A percentile compares a stretch with the other conserved stretches of the same genome.
phyloP scores from a whole-genome alignment of 192 early-diverging fungal genomes.

The Dissophora globulifera region DNA sequence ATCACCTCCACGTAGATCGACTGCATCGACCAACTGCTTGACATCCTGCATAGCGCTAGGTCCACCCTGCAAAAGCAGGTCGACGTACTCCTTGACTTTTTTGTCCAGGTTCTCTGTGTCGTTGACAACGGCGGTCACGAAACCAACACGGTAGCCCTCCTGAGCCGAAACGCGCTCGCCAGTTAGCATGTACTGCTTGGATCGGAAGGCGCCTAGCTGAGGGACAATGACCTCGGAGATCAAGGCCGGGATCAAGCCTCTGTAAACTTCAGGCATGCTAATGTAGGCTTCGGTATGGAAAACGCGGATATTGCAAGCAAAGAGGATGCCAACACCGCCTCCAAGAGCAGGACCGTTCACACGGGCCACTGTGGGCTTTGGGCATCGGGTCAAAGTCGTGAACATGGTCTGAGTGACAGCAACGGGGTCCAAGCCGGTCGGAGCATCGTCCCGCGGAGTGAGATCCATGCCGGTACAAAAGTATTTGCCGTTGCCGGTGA shows the following conservation, averaged over 20 bases:
- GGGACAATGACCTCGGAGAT: conserved; percentile 73
- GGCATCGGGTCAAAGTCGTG: conserved; percentile 54
- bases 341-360: conserved; percentile 74
- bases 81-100: conserved; percentile 56
- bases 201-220: conserved; percentile 59
- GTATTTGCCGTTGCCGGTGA: conserved; percentile 71
- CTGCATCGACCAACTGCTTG: conserved; percentile 58
- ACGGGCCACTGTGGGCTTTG: conserved; percentile 64
- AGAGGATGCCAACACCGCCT: conserved; percentile 68
- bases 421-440: conserved; percentile 28
- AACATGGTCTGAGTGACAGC: conserved; percentile 57
- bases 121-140: conserved; percentile 48
- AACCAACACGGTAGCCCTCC: conserved; percentile 46
- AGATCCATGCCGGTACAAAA: conserved; percentile 77
- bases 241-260: conserved; percentile 71
- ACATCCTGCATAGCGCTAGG: conserved; percentile 65
- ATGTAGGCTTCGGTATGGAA: conserved; percentile 56
- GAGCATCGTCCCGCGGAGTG: conserved; percentile 37
- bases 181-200: conserved; percentile 68
- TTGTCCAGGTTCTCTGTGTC: conserved; percentile 54
- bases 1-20: conserved; percentile 45
- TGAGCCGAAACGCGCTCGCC: conserved; percentile 58
- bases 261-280: conserved; percentile 68
- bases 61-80: conserved; percentile 55
- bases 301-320: conserved; percentile 67